Percentiles rank a stretch among this genome's conserved stretches.
phyloP scores from a whole-genome alignment of 768 basidiomycete genomes.

The Gloeopeniophorella convolvens region DNA sequence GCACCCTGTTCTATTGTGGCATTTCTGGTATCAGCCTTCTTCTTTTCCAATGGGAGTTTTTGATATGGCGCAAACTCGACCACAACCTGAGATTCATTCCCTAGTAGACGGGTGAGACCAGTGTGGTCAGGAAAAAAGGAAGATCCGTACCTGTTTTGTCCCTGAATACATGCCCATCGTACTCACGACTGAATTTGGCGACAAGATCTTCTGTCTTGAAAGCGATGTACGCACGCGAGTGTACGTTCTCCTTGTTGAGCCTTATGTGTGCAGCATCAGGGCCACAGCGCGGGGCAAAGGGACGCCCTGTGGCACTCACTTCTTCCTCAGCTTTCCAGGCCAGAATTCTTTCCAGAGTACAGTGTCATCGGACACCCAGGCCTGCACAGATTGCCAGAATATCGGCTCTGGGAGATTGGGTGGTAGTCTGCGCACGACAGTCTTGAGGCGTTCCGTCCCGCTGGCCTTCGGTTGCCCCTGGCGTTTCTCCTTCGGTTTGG shows the following conservation, averaged over 20 bases:
- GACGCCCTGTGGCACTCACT: conserved; percentile 36
- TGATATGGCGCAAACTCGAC: conserved; percentile 95
- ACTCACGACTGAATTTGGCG: conserved; percentile 70
- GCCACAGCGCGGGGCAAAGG: background rate
- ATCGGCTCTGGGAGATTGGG: conserved; percentile 87
- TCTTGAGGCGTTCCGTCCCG: conserved; percentile 66
- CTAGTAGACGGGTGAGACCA: conserved; percentile 33
- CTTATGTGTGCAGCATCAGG: conserved; percentile 31
- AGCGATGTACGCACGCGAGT: conserved; percentile 87
- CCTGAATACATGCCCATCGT: conserved; percentile 86
- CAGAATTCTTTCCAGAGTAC: conserved; percentile 59
- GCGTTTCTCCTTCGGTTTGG: conserved; percentile 28
- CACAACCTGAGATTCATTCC: conserved; percentile 79
- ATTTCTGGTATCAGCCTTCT: conserved; percentile 73
- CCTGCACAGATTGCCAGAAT: conserved; percentile 88
- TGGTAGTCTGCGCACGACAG: conserved; percentile 80
- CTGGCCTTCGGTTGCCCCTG: conserved; percentile 25
- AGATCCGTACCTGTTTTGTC: conserved; percentile 75
- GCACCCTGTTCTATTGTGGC: conserved; percentile 89
- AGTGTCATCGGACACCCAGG: conserved; percentile 78
- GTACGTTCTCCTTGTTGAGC: conserved; percentile 74
- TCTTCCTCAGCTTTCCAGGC: conserved; percentile 63
- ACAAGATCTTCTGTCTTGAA: conserved; percentile 75
- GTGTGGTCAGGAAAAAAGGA: background rate
- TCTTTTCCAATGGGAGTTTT: conserved; percentile 68